Conservation (phyloP, 495 filamentous ascomycete species). For the Penicillium flavigenum region DNA sequence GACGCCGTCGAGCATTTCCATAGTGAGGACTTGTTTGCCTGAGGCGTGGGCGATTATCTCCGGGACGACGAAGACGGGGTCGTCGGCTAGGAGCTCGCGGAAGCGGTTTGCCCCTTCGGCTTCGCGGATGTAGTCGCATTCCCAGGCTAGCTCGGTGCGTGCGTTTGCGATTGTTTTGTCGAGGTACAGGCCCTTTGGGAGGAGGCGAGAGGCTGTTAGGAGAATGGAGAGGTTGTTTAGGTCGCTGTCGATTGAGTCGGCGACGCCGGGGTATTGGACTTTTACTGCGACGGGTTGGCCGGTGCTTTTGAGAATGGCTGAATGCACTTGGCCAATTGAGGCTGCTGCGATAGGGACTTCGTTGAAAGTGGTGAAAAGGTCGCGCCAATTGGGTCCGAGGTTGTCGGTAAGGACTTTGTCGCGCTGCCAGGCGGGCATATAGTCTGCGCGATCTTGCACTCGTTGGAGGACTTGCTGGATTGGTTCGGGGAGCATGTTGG, state of each 20-base stretch:
- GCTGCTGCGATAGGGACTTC: constrained; percentile 93
- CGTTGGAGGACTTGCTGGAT: constrained; percentile 86
- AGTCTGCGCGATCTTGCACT: constrained; percentile 95
- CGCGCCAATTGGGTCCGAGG: constrained; percentile 81
- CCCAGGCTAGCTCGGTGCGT: constrained; percentile 89
- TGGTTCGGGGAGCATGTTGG: constrained; percentile 86
- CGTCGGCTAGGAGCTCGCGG: constrained; percentile 65
- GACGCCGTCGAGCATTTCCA: constrained; percentile 83
- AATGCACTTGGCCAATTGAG: constrained; percentile 97
- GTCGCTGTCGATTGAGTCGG: constrained; percentile 92
- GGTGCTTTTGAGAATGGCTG: constrained; percentile 73
- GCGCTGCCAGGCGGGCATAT: constrained; percentile 93
- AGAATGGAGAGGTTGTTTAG: constrained; percentile 88
- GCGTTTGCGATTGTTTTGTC: constrained; percentile 98
- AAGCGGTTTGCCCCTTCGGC: constrained; percentile 76
- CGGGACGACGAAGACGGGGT: constrained; percentile 78
- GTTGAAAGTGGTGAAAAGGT: constrained; percentile 78
- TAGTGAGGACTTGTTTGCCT: constrained; percentile 85
- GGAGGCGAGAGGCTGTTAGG: constrained; percentile 80
- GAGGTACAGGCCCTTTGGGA: constrained; percentile 90
- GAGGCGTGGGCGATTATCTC: constrained; percentile 74
- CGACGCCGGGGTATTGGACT: constrained; percentile 96
- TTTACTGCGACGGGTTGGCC: constrained; percentile 85
- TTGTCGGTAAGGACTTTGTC: constrained; percentile 76
- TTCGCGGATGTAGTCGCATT: constrained; percentile 93